Evolutionary conservation across 2,329 filamentous ascomycete species (phyloP).

Genomic region (Sclerotinia minor): DNA sequence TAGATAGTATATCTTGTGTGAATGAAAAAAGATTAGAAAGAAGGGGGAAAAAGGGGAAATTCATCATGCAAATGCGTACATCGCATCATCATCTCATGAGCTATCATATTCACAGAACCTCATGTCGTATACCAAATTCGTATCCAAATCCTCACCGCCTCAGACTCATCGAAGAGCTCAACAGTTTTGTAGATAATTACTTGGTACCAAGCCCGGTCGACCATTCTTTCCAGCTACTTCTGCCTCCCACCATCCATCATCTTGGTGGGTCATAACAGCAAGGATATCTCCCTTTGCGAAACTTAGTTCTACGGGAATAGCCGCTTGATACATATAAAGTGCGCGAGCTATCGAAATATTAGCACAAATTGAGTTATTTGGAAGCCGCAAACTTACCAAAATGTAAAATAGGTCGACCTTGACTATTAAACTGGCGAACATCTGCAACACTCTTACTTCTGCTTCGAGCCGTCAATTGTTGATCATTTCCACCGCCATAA

Average conservation of each 20-base stretch:
- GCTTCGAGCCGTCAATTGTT: slow-evolving; percentile 46
- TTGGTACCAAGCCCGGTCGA: slow-evolving; percentile 65
- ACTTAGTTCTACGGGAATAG: slow-evolving; percentile 90
- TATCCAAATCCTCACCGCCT: slow-evolving; percentile 8
- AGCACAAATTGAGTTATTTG: slow-evolving; percentile 29
- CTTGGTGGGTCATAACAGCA: slow-evolving; percentile 84
- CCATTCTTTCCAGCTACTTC: slow-evolving; percentile 72
- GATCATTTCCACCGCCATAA: slow-evolving; percentile 48
- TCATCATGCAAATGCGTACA: not conserved
- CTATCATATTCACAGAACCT: slow-evolving; percentile 12
- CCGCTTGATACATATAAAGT: slow-evolving; percentile 90
- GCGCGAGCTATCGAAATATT: slow-evolving; percentile 67
- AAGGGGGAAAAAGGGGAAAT: not conserved
- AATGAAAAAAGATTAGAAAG: slow-evolving; percentile 1
- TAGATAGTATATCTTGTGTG: not conserved
- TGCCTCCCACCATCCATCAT: slow-evolving; percentile 99
- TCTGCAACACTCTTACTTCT: slow-evolving; percentile 87
- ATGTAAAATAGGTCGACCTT: slow-evolving; percentile 85
- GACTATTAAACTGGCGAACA: slow-evolving; percentile 75
- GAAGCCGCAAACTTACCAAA: slow-evolving; percentile 69
- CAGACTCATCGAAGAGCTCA: slow-evolving; percentile 28
- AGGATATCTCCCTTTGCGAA: slow-evolving; percentile 92
- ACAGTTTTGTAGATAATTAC: slow-evolving; percentile 58
- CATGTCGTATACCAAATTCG: slow-evolving; percentile 2
- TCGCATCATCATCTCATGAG: slow-evolving; percentile 12